These are phyloP conservation scores for Sclerotinia trifoliorum DNA, from an alignment of 2,329 filamentous ascomycete species.

Conservation along the genomic window DNA sequence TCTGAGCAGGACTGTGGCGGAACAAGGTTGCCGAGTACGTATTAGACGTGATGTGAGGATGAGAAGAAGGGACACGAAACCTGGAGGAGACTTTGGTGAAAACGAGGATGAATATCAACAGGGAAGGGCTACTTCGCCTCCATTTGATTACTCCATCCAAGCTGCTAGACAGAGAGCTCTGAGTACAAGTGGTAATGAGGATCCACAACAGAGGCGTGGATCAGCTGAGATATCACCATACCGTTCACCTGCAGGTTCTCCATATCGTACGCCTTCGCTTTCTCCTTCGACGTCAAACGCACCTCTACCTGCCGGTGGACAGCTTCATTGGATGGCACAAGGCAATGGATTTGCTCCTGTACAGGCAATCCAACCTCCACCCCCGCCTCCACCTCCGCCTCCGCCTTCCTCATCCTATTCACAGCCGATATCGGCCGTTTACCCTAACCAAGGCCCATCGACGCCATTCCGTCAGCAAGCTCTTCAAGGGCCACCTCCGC, in stretches of 20 bases:
- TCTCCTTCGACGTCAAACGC: conserved; percentile 30
- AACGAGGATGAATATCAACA: conserved; percentile 60
- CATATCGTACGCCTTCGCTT: conserved; percentile 18
- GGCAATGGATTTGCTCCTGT: conserved; percentile 17
- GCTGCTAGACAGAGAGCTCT: conserved; percentile 28
- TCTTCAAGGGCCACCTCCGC: conserved; percentile 27
- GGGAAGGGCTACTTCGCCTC: conserved; percentile 35
- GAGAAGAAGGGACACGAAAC: conserved; percentile 77
- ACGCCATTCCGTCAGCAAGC: conserved; percentile 18
- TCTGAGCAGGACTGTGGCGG: conserved; percentile 85
- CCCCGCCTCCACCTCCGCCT: conserved; percentile 10
- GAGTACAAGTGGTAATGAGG: conserved; percentile 32
- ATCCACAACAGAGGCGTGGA: conserved; percentile 46
- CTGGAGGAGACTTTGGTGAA: conserved; percentile 48
- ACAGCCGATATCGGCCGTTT: not conserved
- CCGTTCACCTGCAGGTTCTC: conserved; percentile 18
- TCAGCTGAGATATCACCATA: conserved; percentile 43
- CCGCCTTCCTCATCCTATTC: conserved; percentile 21
- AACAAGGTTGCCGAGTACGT: conserved; percentile 94
- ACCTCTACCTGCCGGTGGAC: conserved; percentile 38
- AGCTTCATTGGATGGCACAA: conserved; percentile 32
- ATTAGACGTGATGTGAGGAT: conserved; percentile 93
- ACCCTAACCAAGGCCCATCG: conserved; percentile 6
- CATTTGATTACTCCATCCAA: not conserved
- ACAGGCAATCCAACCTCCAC: conserved; percentile 1